These are phyloP conservation scores for Pyrenula aspistea DNA, from an alignment of 495 filamentous ascomycete species.

Conservation along the genomic window DNA sequence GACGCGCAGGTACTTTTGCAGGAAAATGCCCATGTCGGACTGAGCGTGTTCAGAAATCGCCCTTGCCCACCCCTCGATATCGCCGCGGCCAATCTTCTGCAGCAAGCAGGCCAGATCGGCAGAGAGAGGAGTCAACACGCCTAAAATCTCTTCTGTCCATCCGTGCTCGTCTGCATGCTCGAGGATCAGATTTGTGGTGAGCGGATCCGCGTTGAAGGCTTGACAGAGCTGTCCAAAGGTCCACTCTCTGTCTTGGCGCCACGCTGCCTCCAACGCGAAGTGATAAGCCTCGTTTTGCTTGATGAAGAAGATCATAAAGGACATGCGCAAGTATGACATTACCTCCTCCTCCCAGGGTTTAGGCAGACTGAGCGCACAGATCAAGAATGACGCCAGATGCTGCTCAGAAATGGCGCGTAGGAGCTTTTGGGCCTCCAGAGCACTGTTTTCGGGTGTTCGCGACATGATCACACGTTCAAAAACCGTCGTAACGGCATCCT, in stretches of 20 bases:
- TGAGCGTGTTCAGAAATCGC: constrained; percentile 42
- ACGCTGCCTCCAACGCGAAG: constrained; percentile 78
- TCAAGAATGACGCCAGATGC: constrained; percentile 56
- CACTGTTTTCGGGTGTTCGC: constrained; percentile 44
- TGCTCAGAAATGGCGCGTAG: constrained; percentile 35
- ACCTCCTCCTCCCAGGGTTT: constrained; percentile 53
- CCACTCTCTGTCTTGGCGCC: constrained; percentile 78
- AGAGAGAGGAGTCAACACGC: constrained; percentile 65
- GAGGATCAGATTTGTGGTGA: constrained; percentile 66
- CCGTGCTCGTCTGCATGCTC: constrained; percentile 65
- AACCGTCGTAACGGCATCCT: constrained; percentile 71
- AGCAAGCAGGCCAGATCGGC: constrained; percentile 82
- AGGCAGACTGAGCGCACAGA: constrained; percentile 58
- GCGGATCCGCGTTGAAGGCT: constrained; percentile 61
- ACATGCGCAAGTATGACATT: constrained; percentile 47
- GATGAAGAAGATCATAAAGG: constrained; percentile 47
- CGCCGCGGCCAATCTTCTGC: constrained; percentile 68
- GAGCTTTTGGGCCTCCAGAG: constrained; percentile 51
- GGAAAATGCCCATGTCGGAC: constrained; percentile 44
- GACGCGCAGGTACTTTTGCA: constrained; percentile 64
- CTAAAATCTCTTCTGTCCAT: constrained; percentile 73
- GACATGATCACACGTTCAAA: constrained; percentile 66
- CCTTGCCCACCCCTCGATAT: constrained; percentile 72
- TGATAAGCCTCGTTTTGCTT: constrained; percentile 58
- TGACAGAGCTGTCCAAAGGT: constrained; percentile 68